phyloP scores from a whole-genome alignment of 106 monocot species.

The Dendrobium huoshanense region DNA sequence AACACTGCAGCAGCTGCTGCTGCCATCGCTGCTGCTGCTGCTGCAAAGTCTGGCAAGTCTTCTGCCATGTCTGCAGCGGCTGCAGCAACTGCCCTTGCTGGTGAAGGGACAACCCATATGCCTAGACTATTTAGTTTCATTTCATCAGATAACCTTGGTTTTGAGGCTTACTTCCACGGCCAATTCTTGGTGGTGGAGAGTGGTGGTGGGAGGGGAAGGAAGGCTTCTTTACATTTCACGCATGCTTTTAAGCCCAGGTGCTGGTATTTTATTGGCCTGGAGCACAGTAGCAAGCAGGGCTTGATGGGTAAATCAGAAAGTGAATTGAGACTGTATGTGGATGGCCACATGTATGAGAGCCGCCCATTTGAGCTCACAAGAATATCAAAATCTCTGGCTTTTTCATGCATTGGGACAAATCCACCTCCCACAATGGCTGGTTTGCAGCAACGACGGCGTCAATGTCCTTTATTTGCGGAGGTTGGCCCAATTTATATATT shows the following conservation, averaged over 20 bases:
- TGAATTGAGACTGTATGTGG: slow-evolving; percentile 82
- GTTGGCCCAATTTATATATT: slow-evolving; percentile 96
- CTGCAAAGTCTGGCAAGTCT: slow-evolving; percentile 60
- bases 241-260: slow-evolving; percentile 74
- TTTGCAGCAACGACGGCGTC: slow-evolving; percentile 74
- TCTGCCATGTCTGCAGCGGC: slow-evolving; percentile 93
- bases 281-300: slow-evolving; percentile 80
- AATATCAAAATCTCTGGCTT: slow-evolving; percentile 83
- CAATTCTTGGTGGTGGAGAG: slow-evolving; percentile 95
- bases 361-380: slow-evolving; percentile 84
- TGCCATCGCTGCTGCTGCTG: slow-evolving; percentile 43
- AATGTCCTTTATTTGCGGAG: slow-evolving; percentile 98
- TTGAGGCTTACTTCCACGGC: slow-evolving; percentile 98
- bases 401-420: slow-evolving; percentile 97
- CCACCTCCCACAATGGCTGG: slow-evolving; percentile 98
- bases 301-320: slow-evolving; percentile 87
- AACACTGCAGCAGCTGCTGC: slow-evolving; percentile 96
- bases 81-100: slow-evolving; percentile 88
- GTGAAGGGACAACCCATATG: slow-evolving; percentile 98
- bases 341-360: slow-evolving; percentile 90
- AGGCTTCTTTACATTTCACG: slow-evolving; percentile 89
- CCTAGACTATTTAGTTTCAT: slow-evolving; percentile 95
- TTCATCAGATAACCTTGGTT: slow-evolving; percentile 85
- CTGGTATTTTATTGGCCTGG: slow-evolving; percentile 95
- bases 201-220: slow-evolving; percentile 73